phyloP scores from a whole-genome alignment of 2,329 filamentous ascomycete genomes.

The Arthrinium phaeospermum region DNA sequence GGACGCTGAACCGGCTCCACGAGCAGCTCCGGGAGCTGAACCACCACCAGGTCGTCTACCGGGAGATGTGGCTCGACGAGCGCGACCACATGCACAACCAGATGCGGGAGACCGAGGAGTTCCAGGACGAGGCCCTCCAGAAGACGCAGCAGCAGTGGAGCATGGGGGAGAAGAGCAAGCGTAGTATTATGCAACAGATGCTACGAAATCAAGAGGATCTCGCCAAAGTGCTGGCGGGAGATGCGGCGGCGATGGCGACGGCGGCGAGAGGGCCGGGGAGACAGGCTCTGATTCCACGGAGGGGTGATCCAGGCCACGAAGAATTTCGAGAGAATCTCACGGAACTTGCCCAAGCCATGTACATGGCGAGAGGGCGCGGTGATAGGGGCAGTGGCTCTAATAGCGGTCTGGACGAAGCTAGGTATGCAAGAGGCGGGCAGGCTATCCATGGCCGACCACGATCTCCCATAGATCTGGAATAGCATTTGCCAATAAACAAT shows the following conservation, averaged over 20 bases:
- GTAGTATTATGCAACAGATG: not conserved
- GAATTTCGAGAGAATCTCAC: not conserved
- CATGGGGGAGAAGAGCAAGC: not conserved
- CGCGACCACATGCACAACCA: slow-evolving; percentile 17
- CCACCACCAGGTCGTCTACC: slow-evolving; percentile 20
- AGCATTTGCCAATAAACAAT: not conserved
- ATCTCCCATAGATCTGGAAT: not conserved
- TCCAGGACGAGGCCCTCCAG: not conserved
- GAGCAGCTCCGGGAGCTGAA: slow-evolving; percentile 22
- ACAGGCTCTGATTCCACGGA: not conserved
- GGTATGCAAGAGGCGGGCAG: not conserved
- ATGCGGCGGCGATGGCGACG: no score
- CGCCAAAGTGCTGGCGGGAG: not conserved
- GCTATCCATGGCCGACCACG: not conserved
- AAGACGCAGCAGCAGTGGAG: not conserved
- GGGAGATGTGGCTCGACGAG: slow-evolving; percentile 22
- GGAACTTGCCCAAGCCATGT: not conserved
- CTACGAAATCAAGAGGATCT: not conserved
- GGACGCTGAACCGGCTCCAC: slow-evolving; percentile 20
- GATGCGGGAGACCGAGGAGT: not conserved
- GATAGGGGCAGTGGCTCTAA: not conserved
- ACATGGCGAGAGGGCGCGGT: not conserved
- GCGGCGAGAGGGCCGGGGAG: not conserved
- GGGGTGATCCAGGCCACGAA: not conserved
- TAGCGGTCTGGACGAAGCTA: no score